Conservation (phyloP, 1,284 basidiomycete genomes). For the Tilletia caries region DNA sequence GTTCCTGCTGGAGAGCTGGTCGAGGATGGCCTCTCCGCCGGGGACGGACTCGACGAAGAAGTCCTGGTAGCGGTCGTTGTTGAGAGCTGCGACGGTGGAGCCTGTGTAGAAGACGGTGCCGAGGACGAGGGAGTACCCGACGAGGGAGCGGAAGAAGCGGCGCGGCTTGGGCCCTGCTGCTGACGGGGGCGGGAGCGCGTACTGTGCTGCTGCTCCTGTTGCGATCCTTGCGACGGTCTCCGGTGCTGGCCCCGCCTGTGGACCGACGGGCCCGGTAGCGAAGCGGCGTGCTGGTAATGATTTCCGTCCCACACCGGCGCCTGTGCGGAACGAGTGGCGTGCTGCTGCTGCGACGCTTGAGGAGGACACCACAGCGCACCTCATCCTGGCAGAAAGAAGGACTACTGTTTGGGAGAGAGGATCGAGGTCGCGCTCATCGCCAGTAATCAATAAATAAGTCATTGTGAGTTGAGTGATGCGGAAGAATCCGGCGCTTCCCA, state of each 20-base stretch:
- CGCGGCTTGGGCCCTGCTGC: constrained; percentile 16
- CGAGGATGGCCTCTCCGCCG: constrained; percentile 68
- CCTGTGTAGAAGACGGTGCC: constrained; percentile 46
- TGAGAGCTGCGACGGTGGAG: constrained; percentile 41
- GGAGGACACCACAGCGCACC: no score
- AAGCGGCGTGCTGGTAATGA: not conserved
- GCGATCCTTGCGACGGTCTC: not conserved
- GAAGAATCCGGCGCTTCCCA: no score
- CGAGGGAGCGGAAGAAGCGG: constrained; percentile 27
- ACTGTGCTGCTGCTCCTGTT: not conserved
- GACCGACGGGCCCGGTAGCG: not conserved
- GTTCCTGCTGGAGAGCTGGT: constrained; percentile 55
- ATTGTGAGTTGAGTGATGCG: no score
- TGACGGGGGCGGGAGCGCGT: not conserved
- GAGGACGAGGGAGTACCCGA: constrained; percentile 33
- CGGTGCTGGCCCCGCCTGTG: not conserved
- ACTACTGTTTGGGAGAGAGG: no score
- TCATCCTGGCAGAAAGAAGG: no score
- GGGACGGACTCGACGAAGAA: constrained; percentile 77
- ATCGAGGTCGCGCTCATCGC: no score
- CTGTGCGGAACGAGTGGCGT: no score
- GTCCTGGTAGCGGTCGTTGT: constrained; percentile 60
- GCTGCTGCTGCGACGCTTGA: no score
- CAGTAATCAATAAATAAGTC: no score
- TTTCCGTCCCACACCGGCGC: no score